Evolutionary conservation across 345 rosid genomes (phyloP).

Genomic region (Populus ilicifolia): DNA sequence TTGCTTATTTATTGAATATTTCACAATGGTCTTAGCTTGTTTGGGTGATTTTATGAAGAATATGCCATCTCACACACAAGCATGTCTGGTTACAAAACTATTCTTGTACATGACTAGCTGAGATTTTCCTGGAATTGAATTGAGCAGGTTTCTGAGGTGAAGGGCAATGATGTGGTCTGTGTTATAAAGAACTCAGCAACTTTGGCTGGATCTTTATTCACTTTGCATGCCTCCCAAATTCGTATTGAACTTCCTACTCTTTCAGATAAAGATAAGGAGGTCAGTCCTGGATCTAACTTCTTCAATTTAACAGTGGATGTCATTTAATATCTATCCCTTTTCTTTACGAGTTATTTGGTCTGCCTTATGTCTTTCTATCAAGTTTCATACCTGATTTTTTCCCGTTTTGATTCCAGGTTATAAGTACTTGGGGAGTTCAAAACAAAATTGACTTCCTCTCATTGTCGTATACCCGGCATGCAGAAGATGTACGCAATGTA

Average conservation of each 20-base stretch:
- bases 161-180: conserved; percentile 80
- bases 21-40: neutral
- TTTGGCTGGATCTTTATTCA: conserved; percentile 80
- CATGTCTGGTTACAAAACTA: neutral
- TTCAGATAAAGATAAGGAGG: conserved; percentile 88
- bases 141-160: conserved; percentile 73
- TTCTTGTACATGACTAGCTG: neutral
- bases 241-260: conserved; percentile 85
- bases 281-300: conserved; percentile 14
- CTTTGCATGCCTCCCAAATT: conserved; percentile 84
- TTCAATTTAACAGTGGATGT: neutral
- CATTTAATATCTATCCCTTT: neutral
- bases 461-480: conserved; percentile 85
- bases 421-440: conserved; percentile 87
- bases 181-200: conserved; percentile 84
- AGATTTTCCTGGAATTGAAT: conserved; percentile 3
- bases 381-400: neutral
- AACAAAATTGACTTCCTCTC: conserved; percentile 96
- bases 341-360: neutral
- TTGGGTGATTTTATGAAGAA: neutral
- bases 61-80: neutral
- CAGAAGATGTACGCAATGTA: conserved; percentile 95
- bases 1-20: neutral
- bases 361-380: neutral
- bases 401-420: conserved; percentile 45